Conservation (phyloP, 441 rosid species). For the Pelargonium fulgidum region DNA sequence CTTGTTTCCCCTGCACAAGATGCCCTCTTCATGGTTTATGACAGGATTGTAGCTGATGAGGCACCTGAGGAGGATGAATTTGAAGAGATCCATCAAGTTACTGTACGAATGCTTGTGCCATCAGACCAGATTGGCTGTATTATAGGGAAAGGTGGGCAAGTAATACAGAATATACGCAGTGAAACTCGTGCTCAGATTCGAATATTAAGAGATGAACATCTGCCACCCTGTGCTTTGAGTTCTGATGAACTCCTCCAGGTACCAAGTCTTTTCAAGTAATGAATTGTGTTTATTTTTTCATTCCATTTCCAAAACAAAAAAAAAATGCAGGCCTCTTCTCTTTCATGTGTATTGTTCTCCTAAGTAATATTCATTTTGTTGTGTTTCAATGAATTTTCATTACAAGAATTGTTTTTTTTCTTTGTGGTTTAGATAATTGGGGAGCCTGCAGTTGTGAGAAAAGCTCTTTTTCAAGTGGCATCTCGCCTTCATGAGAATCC, state of each 20-base stretch:
- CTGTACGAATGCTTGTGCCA: slow-evolving; percentile 80
- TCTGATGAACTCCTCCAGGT: slow-evolving; percentile 98
- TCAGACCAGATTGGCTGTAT: slow-evolving; percentile 98
- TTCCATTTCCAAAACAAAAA: slow-evolving; percentile 2
- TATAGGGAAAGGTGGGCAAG: slow-evolving; percentile 94
- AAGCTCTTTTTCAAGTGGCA: slow-evolving; percentile 78
- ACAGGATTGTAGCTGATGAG: slow-evolving; percentile 69
- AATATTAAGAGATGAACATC: slow-evolving; percentile 76
- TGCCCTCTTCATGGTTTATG: slow-evolving; percentile 81
- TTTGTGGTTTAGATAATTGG: slow-evolving; percentile 60
- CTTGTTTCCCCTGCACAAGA: slow-evolving; percentile 81
- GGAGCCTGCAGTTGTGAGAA: slow-evolving; percentile 67
- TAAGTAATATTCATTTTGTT: not conserved
- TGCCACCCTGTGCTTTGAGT: slow-evolving; percentile 77
- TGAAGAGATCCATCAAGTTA: slow-evolving; percentile 51
- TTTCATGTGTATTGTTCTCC: not conserved
- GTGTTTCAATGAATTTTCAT: not conserved
- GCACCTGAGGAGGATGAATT: slow-evolving; percentile 50
- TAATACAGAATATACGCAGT: slow-evolving; percentile 71
- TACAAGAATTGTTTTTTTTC: not conserved
- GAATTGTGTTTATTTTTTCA: not conserved
- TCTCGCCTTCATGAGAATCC: slow-evolving; percentile 88
- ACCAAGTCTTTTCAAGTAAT: slow-evolving; percentile 8
- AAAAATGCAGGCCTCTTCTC: not conserved
- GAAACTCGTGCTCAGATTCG: slow-evolving; percentile 94